phyloP scores from a whole-genome alignment of 2,329 filamentous ascomycete species.

The Thelonectria rubi region DNA sequence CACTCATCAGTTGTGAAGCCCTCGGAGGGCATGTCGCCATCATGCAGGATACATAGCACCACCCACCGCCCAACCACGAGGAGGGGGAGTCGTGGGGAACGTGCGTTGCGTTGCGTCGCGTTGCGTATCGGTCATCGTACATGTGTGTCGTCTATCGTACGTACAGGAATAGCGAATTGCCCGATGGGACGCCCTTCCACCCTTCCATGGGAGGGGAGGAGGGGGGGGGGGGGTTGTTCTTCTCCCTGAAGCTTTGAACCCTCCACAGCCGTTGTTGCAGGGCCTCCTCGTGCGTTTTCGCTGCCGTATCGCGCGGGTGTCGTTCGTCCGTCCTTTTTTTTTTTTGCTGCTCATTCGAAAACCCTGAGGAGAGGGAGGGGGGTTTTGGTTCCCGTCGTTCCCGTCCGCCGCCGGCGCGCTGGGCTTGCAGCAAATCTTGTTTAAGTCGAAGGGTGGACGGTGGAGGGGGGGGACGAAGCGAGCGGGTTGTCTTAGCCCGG shows the following conservation, averaged over 20 bases:
- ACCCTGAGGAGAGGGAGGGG: too few species aligned
- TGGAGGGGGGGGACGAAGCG: neutral
- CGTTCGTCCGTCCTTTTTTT: neutral
- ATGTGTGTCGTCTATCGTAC: conserved; percentile 27
- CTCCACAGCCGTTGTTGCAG: conserved; percentile 1
- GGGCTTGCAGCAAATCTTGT: neutral
- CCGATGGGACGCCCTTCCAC: conserved; percentile 9
- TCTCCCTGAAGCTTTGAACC: conserved; percentile 5
- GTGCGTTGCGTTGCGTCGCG: neutral
- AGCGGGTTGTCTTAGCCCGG: neutral
- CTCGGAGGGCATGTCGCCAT: conserved; percentile 13
- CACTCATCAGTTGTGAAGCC: too few species aligned
- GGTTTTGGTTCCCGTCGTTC: neutral
- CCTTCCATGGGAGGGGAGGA: neutral
- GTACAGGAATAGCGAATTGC: conserved; percentile 23
- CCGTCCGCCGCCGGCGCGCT: neutral
- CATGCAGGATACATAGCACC: conserved; percentile 9
- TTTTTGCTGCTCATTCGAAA: neutral
- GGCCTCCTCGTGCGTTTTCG: conserved; percentile 2
- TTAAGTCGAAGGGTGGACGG: too few species aligned
- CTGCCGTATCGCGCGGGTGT: neutral
- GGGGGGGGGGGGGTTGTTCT: too few species aligned
- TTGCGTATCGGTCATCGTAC: conserved; percentile 22
- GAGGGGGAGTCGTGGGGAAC: conserved; percentile 1
- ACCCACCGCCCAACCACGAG: neutral